These are phyloP conservation scores for Ganoderma multipileum DNA, from an alignment of 1,284 basidiomycete species.

Conservation along the genomic window DNA sequence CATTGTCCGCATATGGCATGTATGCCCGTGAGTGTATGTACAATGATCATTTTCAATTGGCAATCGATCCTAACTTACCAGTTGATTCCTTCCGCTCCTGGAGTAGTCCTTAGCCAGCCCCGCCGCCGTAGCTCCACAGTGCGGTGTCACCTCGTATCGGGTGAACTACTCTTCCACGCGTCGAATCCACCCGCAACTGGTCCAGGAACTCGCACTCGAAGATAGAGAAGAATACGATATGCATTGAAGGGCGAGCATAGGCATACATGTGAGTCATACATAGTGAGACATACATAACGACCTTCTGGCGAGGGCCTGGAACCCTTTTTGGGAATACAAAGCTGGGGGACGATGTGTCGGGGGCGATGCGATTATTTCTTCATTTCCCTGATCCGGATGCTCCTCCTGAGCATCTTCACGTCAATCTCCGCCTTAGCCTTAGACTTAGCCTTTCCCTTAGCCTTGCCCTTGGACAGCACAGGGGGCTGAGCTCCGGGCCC, in stretches of 20 bases:
- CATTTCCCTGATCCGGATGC: neutral
- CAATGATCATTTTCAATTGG: neutral
- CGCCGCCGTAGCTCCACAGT: too few relatives aligned
- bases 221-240: neutral
- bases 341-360: neutral
- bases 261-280: conserved; percentile 1
- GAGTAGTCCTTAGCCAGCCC: neutral
- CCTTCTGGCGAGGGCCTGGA: neutral
- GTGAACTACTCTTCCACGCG: too few relatives aligned
- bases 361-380: neutral
- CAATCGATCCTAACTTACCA: neutral
- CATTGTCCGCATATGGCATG: neutral
- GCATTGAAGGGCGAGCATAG: neutral
- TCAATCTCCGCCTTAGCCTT: neutral
- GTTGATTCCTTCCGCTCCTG: neutral
- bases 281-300: neutral
- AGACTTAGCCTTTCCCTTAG: neutral
- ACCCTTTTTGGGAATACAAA: neutral
- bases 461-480: neutral
- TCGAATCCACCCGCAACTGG: neutral
- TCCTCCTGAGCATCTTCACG: neutral
- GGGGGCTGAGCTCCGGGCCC: neutral
- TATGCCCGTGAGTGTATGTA: neutral
- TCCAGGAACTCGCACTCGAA: neutral
- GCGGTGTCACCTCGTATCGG: too few relatives aligned